Base-by-base conservation (phyloP, 441 rosid species). In the Biscutella laevigata region DNA sequence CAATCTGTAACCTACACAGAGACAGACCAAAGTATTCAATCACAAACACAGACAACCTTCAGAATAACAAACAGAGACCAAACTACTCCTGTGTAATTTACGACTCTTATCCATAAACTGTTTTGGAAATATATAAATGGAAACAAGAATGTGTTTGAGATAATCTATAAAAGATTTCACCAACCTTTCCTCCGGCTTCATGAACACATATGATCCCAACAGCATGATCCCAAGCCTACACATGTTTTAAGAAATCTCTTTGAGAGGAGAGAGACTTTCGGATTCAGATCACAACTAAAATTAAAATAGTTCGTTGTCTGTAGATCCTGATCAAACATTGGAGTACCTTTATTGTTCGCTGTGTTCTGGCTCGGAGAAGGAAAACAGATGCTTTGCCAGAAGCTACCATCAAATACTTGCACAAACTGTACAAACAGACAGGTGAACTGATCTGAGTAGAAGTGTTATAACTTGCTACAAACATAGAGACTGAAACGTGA, bases 191-290 rank as follows among this genome's bases (percentile, higher is more conserved):
- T 50, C 94, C 95, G 0, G 96, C 95, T 76, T 91, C 98, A 61
- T 62, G 80, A 48, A 85, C 91, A 7, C 98, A 91, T 65, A 85
- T 76, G 53, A 80, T 62, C 34, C 98, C 96, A 62, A 80, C 90
- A 71, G 90, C 96, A 80, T 87, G 98, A 77, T 91, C 95, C 98
- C 95, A 91, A 39, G 77, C 75, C 98, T 91, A 64, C 25, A 72
- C 17, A 26, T 57, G 33, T 60, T 53, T 16, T 7, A 52, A 14
- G 30, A 14, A 57, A 35, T 50, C 33, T 40, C 28, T 40, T 16
- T 2, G n/a, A n/a, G n/a, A 50, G 44, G 11, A 5, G 6, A 42
- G 10, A 30, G 22, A 24, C 3, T 5, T 19, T 26, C 9, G n/a
- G 7, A 10, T 42, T 20, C 30, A 63, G 17, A 61, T 29, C 20